These are phyloP conservation scores for Prunus armeniaca DNA, from an alignment of 306 rosid species.

Conservation along the genomic window DNA sequence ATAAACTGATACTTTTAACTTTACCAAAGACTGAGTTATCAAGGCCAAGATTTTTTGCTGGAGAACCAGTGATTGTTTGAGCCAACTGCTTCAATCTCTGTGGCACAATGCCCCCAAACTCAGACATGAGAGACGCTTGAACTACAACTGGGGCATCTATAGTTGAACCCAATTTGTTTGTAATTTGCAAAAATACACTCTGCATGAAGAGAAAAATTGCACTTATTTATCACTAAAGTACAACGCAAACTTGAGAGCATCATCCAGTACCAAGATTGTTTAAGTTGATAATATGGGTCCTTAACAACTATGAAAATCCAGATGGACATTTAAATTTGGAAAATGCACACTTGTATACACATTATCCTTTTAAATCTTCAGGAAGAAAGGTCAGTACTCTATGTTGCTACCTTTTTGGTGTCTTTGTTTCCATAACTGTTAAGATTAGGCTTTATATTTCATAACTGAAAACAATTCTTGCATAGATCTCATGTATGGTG, in stretches of 20 bases:
- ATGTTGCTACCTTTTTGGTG: background rate
- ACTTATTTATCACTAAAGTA: background rate
- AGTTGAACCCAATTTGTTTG: conserved; percentile 71
- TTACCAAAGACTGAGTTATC: conserved; percentile 67
- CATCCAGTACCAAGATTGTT: conserved; percentile 4
- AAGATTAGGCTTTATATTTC: background rate
- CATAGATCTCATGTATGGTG: background rate
- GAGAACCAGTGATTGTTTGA: conserved; percentile 46
- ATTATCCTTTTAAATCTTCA: background rate
- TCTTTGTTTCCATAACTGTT: background rate
- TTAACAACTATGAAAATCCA: background rate
- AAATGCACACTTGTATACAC: background rate
- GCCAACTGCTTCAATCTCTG: conserved; percentile 78
- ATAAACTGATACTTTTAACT: conserved; percentile 68
- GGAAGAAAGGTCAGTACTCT: background rate
- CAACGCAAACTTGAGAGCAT: background rate
- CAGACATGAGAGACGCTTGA: conserved; percentile 64
- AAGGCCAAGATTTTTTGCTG: conserved; percentile 71
- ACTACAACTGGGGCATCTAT: conserved; percentile 48
- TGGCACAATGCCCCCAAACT: conserved; percentile 48
- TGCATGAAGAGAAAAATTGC: conserved; percentile 34
- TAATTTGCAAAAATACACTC: conserved; percentile 70
- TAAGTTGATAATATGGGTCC: background rate
- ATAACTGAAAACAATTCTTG: background rate
- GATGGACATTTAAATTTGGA: background rate